Evolutionary conservation across 176 grass and related monocot genomes (phyloP).

Genomic region (Carex parvula): DNA sequence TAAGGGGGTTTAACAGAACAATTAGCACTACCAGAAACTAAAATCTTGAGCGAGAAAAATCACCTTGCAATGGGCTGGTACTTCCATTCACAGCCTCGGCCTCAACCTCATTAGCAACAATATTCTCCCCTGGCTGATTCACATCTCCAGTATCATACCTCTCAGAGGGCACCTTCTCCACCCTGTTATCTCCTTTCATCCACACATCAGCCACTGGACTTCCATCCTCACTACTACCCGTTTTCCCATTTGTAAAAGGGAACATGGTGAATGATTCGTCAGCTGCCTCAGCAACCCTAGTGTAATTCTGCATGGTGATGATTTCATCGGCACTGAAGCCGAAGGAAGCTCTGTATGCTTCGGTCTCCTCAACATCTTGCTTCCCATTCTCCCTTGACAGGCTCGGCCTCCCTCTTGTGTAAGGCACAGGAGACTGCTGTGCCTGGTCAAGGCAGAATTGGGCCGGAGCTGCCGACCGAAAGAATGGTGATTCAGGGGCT

Average conservation of each 20-base stretch:
- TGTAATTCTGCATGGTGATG: constrained; percentile 58
- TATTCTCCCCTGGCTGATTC: background rate
- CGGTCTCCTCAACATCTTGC: constrained; percentile 83
- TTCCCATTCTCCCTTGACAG: constrained; percentile 76
- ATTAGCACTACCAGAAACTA: background rate
- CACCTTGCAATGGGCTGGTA: constrained; percentile 6
- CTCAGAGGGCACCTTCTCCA: constrained; percentile 37
- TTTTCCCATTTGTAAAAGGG: constrained; percentile 62
- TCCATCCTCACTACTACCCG: constrained; percentile 31
- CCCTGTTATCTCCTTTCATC: constrained; percentile 36
- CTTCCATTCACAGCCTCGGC: background rate
- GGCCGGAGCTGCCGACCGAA: constrained; percentile 58
- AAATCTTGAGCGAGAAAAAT: background rate
- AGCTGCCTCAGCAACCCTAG: constrained; percentile 56
- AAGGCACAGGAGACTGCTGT: constrained; percentile 60
- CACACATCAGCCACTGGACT: constrained; percentile 33
- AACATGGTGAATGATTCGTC: constrained; percentile 93
- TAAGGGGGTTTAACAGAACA: background rate
- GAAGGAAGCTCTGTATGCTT: constrained; percentile 99
- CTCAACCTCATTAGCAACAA: constrained; percentile 9
- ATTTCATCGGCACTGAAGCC: constrained; percentile 99
- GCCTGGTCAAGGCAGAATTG: constrained; percentile 96
- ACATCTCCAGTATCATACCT: constrained; percentile 4
- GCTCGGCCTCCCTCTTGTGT: constrained; percentile 64
- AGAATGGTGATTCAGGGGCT: constrained; percentile 58